Conservation (phyloP, 2,329 filamentous ascomycete genomes). For the Arthrobotrys entomopaga region DNA sequence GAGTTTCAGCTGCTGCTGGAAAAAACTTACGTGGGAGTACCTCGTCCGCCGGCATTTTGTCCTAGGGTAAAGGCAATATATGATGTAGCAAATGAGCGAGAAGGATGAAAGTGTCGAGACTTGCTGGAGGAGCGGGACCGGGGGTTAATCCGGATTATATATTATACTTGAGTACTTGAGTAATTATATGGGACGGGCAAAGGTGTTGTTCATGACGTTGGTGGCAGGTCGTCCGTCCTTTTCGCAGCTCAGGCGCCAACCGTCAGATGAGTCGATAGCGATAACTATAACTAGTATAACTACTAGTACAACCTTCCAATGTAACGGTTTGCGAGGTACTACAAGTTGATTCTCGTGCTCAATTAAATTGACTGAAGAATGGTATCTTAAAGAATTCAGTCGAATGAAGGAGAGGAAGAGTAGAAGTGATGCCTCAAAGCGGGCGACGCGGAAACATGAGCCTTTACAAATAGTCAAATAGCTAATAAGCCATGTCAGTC, state of each 20-base stretch:
- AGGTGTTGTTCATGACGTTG: conserved; percentile 35
- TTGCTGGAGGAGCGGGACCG: conserved; percentile 9
- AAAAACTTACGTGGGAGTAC: conserved; percentile 49
- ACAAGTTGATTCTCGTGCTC: background rate
- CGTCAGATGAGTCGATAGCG: conserved; percentile 22
- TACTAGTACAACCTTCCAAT: conserved; percentile 3
- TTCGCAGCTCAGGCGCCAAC: conserved; percentile 9
- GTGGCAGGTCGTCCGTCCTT: background rate
- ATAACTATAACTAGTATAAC: no score
- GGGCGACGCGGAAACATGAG: conserved; percentile 4
- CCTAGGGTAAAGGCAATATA: conserved; percentile 16
- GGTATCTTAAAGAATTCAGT: background rate
- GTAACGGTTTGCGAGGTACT: background rate
- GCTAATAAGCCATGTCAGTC: no score
- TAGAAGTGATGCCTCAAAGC: background rate
- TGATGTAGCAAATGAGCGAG: conserved; percentile 1
- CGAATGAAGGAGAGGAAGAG: background rate
- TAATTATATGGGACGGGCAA: background rate
- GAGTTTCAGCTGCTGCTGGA: no score
- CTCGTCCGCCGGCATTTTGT: conserved; percentile 48
- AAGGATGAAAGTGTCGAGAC: conserved; percentile 3
- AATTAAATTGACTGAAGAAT: background rate
- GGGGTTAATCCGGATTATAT: conserved; percentile 24
- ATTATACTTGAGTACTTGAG: no score
- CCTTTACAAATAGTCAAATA: conserved; percentile 12